phyloP scores from a whole-genome alignment of 495 filamentous ascomycete genomes.

The Aspergillus affinis region DNA sequence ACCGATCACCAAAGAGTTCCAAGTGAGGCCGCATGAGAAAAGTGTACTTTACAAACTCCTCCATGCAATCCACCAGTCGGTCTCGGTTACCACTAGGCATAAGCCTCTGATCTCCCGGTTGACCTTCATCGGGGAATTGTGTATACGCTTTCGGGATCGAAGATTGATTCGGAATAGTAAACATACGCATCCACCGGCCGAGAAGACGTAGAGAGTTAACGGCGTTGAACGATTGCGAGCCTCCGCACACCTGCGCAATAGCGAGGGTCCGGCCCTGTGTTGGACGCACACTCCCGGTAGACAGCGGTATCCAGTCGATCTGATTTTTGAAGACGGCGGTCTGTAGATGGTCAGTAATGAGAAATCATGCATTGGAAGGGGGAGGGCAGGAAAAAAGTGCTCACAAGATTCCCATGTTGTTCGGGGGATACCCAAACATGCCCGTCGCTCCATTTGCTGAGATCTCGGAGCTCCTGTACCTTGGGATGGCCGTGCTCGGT shows the following conservation, averaged over 20 bases:
- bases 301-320: conserved; percentile 73
- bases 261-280: conserved; percentile 69
- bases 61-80: conserved; percentile 72
- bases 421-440: conserved; percentile 70
- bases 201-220: conserved; percentile 71
- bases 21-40: conserved; percentile 63
- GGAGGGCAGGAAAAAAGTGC: neutral
- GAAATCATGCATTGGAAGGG: no score
- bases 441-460: conserved; percentile 67
- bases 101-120: conserved; percentile 53
- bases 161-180: conserved; percentile 68
- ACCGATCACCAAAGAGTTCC: conserved; percentile 64
- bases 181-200: conserved; percentile 79
- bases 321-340: conserved; percentile 75
- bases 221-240: conserved; percentile 70
- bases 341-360: conserved; percentile 28
- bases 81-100: conserved; percentile 63
- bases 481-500: conserved; percentile 56
- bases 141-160: conserved; percentile 65
- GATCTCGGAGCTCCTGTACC: conserved; percentile 63
- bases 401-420: conserved; percentile 67
- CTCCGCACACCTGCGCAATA: conserved; percentile 65
- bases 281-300: conserved; percentile 61
- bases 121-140: conserved; percentile 57
- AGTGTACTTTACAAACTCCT: conserved; percentile 76